phyloP scores from a whole-genome alignment of 2,329 filamentous ascomycete species.

The Juglanconis juglandina region DNA sequence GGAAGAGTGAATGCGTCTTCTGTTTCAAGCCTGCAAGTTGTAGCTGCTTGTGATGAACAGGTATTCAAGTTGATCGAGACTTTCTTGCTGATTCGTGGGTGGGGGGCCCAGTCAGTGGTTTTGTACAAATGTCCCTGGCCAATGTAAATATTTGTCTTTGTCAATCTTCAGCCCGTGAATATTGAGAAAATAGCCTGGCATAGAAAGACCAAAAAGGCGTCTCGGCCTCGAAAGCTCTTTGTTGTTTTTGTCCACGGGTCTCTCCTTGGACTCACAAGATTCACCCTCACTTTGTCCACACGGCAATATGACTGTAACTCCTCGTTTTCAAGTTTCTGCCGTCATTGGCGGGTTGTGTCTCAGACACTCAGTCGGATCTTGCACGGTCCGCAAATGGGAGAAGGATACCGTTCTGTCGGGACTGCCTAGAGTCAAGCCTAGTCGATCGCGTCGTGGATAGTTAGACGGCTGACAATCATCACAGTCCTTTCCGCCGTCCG shows the following conservation, averaged over 20 bases:
- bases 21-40: not conserved
- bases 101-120: not conserved
- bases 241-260: constrained; percentile 6
- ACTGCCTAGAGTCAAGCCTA: not conserved
- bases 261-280: constrained; percentile 1
- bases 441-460: not conserved
- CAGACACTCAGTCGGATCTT: not conserved
- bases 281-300: not conserved
- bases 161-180: not conserved
- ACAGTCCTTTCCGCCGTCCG: not conserved
- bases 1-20: not conserved
- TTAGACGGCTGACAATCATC: too few relatives aligned
- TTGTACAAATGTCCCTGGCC: not conserved
- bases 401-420: constrained; percentile 2
- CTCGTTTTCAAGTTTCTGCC: not conserved
- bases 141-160: constrained; percentile 1
- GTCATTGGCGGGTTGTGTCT: not conserved
- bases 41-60: not conserved
- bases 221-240: constrained; percentile 7
- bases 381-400: not conserved
- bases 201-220: constrained; percentile 8
- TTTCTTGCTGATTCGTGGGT: not conserved
- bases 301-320: not conserved
- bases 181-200: not conserved
- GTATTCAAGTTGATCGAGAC: not conserved